Evolutionary conservation across 1,284 basidiomycete species (phyloP).

Genomic region (Nidula niveotomentosa): DNA sequence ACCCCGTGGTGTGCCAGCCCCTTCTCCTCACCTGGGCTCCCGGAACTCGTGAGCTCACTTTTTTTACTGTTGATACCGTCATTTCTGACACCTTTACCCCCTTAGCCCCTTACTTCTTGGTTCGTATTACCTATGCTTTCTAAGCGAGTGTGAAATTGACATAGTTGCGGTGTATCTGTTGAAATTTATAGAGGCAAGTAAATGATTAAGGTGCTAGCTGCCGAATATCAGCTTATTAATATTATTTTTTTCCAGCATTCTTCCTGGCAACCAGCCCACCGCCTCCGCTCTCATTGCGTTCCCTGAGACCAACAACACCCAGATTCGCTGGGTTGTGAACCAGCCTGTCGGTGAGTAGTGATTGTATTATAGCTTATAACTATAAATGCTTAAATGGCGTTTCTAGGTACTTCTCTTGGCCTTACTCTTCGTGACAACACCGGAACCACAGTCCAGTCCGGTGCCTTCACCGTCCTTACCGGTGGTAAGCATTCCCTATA

Average conservation of each 20-base stretch:
- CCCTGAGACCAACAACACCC: constrained; percentile 28
- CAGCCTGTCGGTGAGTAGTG: constrained; percentile 30
- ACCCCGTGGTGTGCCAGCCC: constrained; percentile 51
- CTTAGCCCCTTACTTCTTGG: constrained; percentile 52
- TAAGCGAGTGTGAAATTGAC: not conserved
- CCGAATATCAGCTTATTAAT: constrained; percentile 3
- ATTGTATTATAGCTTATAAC: not conserved
- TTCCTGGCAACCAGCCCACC: constrained; percentile 35
- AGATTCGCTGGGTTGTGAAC: constrained; percentile 47
- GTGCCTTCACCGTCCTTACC: constrained; percentile 43
- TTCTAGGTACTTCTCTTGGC: constrained; percentile 44
- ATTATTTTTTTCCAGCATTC: constrained; percentile 30
- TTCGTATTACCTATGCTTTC: constrained; percentile 29
- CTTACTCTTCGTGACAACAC: constrained; percentile 52
- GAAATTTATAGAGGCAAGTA: constrained; percentile 20
- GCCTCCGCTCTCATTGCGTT: constrained; percentile 38
- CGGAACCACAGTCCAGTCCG: constrained; percentile 46
- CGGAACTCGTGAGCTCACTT: constrained; percentile 43
- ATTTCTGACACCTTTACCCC: constrained; percentile 7
- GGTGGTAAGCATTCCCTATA: constrained; percentile 39
- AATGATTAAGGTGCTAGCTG: not conserved
- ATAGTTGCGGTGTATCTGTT: not conserved
- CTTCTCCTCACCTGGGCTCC: constrained; percentile 45
- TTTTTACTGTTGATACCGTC: not conserved
- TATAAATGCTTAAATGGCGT: not conserved